Conservation (phyloP, 1,139 yeast genomes). For the Blastobotrys petasosporus region DNA sequence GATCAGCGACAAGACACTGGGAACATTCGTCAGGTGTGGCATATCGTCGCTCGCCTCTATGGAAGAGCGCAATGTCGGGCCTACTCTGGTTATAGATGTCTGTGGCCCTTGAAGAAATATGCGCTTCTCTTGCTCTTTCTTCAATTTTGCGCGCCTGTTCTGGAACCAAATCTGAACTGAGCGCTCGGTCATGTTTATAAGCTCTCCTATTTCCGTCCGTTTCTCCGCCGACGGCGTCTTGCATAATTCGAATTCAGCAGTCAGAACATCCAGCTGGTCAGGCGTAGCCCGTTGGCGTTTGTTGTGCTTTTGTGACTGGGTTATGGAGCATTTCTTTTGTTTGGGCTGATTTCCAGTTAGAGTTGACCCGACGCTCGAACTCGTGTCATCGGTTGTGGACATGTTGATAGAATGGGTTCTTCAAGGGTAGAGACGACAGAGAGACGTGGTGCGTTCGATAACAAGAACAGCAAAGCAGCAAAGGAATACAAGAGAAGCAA, state of each 20-base stretch:
- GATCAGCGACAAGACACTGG: neutral
- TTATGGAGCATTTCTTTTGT: conserved; percentile 28
- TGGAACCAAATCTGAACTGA: conserved; percentile 96
- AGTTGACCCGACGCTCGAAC: too few relatives aligned
- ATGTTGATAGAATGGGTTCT: too few relatives aligned
- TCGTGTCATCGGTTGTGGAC: too few relatives aligned
- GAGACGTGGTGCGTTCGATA: too few relatives aligned
- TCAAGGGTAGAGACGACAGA: too few relatives aligned
- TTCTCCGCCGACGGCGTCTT: conserved; percentile 45
- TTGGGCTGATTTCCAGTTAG: too few relatives aligned
- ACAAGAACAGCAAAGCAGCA: too few relatives aligned
- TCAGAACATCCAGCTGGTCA: conserved; percentile 64
- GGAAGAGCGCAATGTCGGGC: neutral
- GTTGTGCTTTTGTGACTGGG: conserved; percentile 39
- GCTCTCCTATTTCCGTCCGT: conserved; percentile 64
- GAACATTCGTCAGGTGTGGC: too few relatives aligned
- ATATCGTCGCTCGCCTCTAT: too few relatives aligned
- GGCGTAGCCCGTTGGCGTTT: conserved; percentile 62
- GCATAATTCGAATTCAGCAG: conserved; percentile 63
- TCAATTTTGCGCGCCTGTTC: conserved; percentile 76
- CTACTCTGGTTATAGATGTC: neutral
- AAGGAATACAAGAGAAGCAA: too few relatives aligned
- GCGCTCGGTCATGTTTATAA: conserved; percentile 82
- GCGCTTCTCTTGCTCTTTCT: conserved; percentile 35
- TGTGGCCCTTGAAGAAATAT: too few relatives aligned